Conservation (phyloP, 306 rosid genomes). For the Elaeagnus macrophylla region DNA sequence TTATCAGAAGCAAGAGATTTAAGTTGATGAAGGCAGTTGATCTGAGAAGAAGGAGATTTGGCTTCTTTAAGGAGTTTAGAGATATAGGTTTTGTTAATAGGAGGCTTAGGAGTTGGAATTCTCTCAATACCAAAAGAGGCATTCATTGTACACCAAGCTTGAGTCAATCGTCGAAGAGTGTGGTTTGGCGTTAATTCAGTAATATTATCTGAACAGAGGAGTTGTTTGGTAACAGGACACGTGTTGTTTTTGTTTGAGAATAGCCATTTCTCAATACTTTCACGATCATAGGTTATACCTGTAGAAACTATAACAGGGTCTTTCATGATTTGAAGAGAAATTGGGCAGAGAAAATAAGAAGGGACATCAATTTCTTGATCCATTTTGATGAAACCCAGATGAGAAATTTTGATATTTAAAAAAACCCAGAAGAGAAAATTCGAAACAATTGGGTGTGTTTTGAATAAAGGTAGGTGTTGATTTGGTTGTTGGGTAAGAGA, state of each 20-base stretch:
- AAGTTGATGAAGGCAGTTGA: slow-evolving; percentile 34
- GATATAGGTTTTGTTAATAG: slow-evolving; percentile 35
- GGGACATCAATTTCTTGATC: slow-evolving; percentile 54
- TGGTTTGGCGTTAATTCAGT: slow-evolving; percentile 70
- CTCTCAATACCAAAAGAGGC: slow-evolving; percentile 59
- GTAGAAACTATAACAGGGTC: slow-evolving; percentile 71
- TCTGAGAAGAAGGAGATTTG: slow-evolving; percentile 25
- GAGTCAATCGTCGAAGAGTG: slow-evolving; percentile 75
- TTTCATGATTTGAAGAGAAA: slow-evolving; percentile 74
- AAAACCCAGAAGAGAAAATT: not conserved
- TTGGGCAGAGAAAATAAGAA: slow-evolving; percentile 61
- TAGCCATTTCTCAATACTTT: slow-evolving; percentile 78
- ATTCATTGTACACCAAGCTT: slow-evolving; percentile 79
- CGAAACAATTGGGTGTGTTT: not conserved
- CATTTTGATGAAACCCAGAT: slow-evolving; percentile 21
- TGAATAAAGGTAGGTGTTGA: too few relatives aligned
- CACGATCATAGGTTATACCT: slow-evolving; percentile 79
- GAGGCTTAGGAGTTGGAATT: slow-evolving; percentile 80
- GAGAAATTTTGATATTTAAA: too few relatives aligned
- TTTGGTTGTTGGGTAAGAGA: too few relatives aligned
- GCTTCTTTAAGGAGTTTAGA: slow-evolving; percentile 39
- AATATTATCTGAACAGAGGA: slow-evolving; percentile 13
- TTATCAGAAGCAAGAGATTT: slow-evolving; percentile 53
- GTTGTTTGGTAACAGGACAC: slow-evolving; percentile 70
- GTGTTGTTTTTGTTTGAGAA: slow-evolving; percentile 33